Base-by-base conservation (phyloP, 176 grass and related monocot species). In the Puccinellia tenuiflora region DNA sequence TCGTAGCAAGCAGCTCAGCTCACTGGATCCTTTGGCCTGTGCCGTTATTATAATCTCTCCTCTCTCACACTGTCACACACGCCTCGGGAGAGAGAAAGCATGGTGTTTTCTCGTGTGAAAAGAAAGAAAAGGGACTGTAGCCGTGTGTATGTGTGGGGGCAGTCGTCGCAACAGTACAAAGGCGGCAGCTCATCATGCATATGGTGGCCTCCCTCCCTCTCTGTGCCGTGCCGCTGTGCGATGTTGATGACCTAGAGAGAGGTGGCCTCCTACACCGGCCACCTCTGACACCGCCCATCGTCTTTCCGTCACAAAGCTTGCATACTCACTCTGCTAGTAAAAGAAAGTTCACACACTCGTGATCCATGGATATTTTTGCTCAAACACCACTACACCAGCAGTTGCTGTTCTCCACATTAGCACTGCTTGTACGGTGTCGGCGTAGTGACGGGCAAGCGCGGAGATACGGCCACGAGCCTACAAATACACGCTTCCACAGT, bases 1-100 rank as follows among this genome's bases (percentile, higher is more conserved):
- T 14, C 56, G 56, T 16, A 37, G 76, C 29, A 29, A 33, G 38
- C 59, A 13, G 75, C 66, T 69, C 57, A 12, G 75, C 66, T 76
- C 84, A 65, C 55, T 65, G 55, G 73, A 83, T 79, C 88, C 79
- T 90, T 79, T 75, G 75, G 84, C 80, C 74, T 68, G 57, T 39
- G 55, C 56, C 39, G 66, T 21, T 90, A 90, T 79, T 86, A 79
- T 83, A 86, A 79, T 86, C 55, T 35, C 67, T 10, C 20, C 20
- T 7, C 56, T 17, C 61, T 18, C 37, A 65, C 60, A 63, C 60
- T 15, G 56, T 28, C 56, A 60, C 59, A 62, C 26, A 5, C 25
- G 59, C 26, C 59, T 18, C 9, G 15, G 39, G 68, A 69, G 21
- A 61, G 26, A 17, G 26, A 40, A 4, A 2, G 0, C 21, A n/a